Base-by-base conservation (phyloP, 2,329 filamentous ascomycete genomes). In the Fusarium nygamai region DNA sequence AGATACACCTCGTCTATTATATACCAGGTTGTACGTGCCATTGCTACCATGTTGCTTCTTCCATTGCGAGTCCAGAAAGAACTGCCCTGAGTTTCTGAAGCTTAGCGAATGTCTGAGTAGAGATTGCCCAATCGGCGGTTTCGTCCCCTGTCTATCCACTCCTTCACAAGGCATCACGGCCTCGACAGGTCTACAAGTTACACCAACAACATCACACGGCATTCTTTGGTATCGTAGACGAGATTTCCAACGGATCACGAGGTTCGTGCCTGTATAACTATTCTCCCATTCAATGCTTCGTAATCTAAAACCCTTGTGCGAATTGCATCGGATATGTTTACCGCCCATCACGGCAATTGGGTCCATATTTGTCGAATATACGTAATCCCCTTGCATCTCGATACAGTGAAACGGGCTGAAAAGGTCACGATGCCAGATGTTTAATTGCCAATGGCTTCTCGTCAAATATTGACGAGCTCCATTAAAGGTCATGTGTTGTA, bases 361-460 rank as follows among this genome's bases (percentile, higher is more conserved):
- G 22, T 54, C 56, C 63, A 61, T 61, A 27, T 20, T 46, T 58
- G 41, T 47, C 57, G 24, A 65, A 67, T 53, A 66, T 67, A 67
- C 69, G 69, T 73, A 73, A 65, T 38, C 39, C 51, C 53, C 48
- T 38, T 51, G 47, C 50, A 70, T 58, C 54, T 34, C 38, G 38
- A 72, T 36, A 61, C 56, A 50, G 58, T 29, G 39, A 69, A 51
- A 61, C 56, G 39, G 64, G 62, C 61, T 78, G 73, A 64, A 65
- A 44, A 56, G 70, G 74, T 78, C 76, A 78, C 76, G 76, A 77
- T 78, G 76, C 64, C 74, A 69, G 64, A 74, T 78, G 65, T 75
- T 76, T 78, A 78, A 77, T 77, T 77, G 65, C 75, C 69, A 72
- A 69, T 78, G 69, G 73, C 64, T 61, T 64, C 43, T 67, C 58